These are phyloP conservation scores for Backusella australiensis DNA, from an alignment of 192 early-diverging fungal species.

Conservation along the genomic window DNA sequence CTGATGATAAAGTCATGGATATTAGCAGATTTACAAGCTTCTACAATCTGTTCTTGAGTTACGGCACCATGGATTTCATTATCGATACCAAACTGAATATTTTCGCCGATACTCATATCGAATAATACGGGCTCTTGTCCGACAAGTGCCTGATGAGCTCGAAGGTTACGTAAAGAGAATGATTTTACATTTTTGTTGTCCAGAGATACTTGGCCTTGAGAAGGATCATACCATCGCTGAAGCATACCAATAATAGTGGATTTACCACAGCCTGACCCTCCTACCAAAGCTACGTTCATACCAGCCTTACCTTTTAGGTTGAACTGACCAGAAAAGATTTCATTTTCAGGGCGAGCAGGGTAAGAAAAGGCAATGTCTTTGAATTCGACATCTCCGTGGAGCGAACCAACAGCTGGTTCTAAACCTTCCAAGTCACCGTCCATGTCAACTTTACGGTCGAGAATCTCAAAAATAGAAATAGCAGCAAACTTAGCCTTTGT, in stretches of 20 bases:
- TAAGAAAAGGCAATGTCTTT: constrained; percentile 59
- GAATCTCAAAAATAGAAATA: constrained; percentile 61
- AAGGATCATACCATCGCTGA: constrained; percentile 81
- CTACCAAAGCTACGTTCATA: constrained; percentile 83
- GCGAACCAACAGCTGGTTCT: constrained; percentile 14
- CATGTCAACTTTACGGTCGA: constrained; percentile 73
- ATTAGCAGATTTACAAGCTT: constrained; percentile 54
- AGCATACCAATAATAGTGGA: constrained; percentile 61
- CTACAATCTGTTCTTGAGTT: constrained; percentile 58
- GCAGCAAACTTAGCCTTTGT: constrained; percentile 82
- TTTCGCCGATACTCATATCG: constrained; percentile 83
- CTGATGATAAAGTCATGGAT: constrained; percentile 59
- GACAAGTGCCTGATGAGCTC: constrained; percentile 80
- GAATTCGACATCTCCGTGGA: constrained; percentile 39
- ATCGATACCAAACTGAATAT: constrained; percentile 76
- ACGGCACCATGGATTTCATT: constrained; percentile 25
- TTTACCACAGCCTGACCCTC: constrained; percentile 86
- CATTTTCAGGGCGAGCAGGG: constrained; percentile 59
- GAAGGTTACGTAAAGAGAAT: constrained; percentile 67
- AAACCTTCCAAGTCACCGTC: constrained; percentile 49
- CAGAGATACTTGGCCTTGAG: constrained; percentile 55
- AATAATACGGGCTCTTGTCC: constrained; percentile 93
- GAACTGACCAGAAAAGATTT: constrained; percentile 40
- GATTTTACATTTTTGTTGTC: constrained; percentile 58
- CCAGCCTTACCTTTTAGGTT: constrained; percentile 59